These are phyloP conservation scores for Wickerhamomyces pijperi DNA, from an alignment of 805 yeast genomes.

Conservation along the genomic window DNA sequence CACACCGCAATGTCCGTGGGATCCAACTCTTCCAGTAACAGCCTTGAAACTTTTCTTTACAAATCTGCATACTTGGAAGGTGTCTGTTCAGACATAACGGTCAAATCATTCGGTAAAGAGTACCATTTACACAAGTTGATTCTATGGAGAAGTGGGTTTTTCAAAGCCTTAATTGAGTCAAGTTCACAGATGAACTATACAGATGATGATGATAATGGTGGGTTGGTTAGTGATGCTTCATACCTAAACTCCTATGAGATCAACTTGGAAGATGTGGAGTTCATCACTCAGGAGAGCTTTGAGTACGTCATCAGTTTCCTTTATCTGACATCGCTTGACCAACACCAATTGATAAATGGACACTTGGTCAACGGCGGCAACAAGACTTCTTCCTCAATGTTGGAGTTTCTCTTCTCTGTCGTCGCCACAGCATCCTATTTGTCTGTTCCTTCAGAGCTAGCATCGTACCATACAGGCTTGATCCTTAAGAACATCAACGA, in stretches of 20 bases:
- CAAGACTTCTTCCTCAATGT: too few relatives aligned
- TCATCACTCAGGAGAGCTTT: constrained; percentile 33
- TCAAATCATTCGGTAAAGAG: constrained; percentile 32
- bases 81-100: constrained; percentile 34
- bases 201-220: too few relatives aligned
- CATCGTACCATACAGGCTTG: too few relatives aligned
- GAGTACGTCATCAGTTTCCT: constrained; percentile 27
- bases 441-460: too few relatives aligned
- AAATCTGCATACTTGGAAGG: constrained; percentile 25
- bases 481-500: neutral
- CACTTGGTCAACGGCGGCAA: too few relatives aligned
- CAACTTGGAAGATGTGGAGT: constrained; percentile 5
- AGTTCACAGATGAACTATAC: neutral
- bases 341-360: neutral
- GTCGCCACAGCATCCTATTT: neutral
- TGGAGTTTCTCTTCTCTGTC: neutral
- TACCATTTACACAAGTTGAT: constrained; percentile 37
- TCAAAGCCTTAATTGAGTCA: constrained; percentile 28
- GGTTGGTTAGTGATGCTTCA: too few relatives aligned
- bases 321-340: neutral
- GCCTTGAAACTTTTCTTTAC: neutral
- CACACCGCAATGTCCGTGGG: too few relatives aligned
- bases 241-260: neutral
- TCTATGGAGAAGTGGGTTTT: constrained; percentile 35
- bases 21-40: too few relatives aligned